phyloP scores from a whole-genome alignment of 768 basidiomycete species.

The Termitomyces bulborhizus region DNA sequence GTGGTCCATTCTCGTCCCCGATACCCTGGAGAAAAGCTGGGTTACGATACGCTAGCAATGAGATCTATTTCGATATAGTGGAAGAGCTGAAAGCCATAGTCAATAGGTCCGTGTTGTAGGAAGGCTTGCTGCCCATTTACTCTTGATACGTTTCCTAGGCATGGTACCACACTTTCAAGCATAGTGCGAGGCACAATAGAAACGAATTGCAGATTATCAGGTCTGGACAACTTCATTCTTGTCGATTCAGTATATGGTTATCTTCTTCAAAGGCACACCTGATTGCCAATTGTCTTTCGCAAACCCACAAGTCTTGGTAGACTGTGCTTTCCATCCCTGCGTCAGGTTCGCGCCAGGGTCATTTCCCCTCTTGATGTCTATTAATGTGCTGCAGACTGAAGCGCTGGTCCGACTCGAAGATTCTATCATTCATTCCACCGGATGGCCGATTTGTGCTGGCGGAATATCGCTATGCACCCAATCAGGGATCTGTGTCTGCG shows the following conservation, averaged over 20 bases:
- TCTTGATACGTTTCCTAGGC: conserved; percentile 32
- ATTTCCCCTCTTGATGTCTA: not conserved
- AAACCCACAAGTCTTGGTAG: conserved; percentile 65
- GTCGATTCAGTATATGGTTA: not conserved
- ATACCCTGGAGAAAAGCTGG: conserved; percentile 92
- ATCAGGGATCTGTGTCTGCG: conserved; percentile 25
- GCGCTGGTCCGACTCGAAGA: conserved; percentile 71
- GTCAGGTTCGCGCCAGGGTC: conserved; percentile 52
- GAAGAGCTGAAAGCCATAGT: conserved; percentile 79
- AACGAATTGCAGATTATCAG: conserved; percentile 71
- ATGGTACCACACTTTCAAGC: conserved; percentile 60
- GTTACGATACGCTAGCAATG: conserved; percentile 79
- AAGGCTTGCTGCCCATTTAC: not conserved
- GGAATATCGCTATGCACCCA: conserved; percentile 69
- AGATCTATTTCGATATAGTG: conserved; percentile 87
- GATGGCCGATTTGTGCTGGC: conserved; percentile 83
- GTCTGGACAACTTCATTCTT: conserved; percentile 25
- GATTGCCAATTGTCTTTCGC: conserved; percentile 75
- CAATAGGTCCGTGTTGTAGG: conserved; percentile 48
- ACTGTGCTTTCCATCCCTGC: conserved; percentile 90
- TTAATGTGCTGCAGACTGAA: conserved; percentile 46
- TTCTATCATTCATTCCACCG: conserved; percentile 88
- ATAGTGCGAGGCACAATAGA: conserved; percentile 75
- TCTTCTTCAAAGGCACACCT: conserved; percentile 61
- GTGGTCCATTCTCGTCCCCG: conserved; percentile 72